Evolutionary conservation across 1,284 basidiomycete genomes (phyloP), one percentile per base, ranked within the genome.

Genomic region (Xerocomus amazonicus): DNA sequence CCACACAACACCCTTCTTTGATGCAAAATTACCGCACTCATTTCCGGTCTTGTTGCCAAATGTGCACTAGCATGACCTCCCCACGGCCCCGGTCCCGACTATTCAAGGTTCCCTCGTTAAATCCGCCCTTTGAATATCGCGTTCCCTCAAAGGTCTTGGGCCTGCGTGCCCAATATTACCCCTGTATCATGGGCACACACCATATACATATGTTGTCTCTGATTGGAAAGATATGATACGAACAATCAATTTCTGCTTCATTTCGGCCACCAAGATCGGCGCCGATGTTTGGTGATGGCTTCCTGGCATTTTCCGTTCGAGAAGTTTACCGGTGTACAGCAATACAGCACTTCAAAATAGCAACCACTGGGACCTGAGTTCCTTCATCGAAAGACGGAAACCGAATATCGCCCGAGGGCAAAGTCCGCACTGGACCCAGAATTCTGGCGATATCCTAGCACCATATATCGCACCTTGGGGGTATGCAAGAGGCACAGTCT

Each of bases 11-110:
- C 19, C 19, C 19, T 23, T 23, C 19, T 23, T 23, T 23, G 19
- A 23, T 23, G 19, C 19, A 2, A 17, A 34, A 33, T 33, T 16
- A 16, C 27, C 35, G 38, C 31, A 43, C 38, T 53, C 53, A 56
- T 61, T 45, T 61, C 44, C 31, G 36, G 34, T 19, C 17, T 32
- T n/a, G 46, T 46, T 10, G 48, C 46, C 31, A 47, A 33, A n/a
- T n/a, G 28, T 56, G 45, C 7, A 19, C 27, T 29, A 26, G 29
- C 9, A 32, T 14, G 43, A 36, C 36, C 17, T 13, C 2, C 35
- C 37, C 28, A 41, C 19, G 50, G 50, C 34, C 13, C 48, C 50
- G 59, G 50, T 29, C 32, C 43, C 43, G 58, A 41, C 36, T 3
- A 38, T 42, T 58, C 45, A 31, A 48, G 35, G 9, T 14, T 14